These are phyloP conservation scores for Halophytophthora polymorphica DNA, from an alignment of 352 stramenopile genomes.

Conservation along the genomic window DNA sequence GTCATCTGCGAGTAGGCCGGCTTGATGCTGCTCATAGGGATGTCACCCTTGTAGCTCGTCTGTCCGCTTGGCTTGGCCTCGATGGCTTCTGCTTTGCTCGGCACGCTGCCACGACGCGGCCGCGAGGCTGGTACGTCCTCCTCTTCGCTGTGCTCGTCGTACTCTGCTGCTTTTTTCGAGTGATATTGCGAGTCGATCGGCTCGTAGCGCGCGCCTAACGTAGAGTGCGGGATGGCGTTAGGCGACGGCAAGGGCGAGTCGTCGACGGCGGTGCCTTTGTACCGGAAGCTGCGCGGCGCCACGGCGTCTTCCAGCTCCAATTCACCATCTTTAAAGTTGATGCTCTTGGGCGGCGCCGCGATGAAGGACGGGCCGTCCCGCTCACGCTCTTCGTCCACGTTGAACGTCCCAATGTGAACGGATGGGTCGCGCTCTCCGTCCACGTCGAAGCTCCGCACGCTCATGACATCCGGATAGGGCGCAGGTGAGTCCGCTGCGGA, in stretches of 20 bases:
- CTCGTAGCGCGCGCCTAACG: constrained; percentile 62
- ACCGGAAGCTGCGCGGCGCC: constrained; percentile 63
- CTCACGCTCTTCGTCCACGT: constrained; percentile 46
- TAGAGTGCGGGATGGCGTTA: constrained; percentile 44
- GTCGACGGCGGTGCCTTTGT: constrained; percentile 40
- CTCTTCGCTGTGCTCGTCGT: constrained; percentile 46
- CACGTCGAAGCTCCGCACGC: constrained; percentile 56
- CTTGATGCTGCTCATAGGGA: constrained; percentile 38
- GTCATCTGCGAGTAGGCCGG: constrained; percentile 19
- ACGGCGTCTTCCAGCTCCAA: constrained; percentile 51
- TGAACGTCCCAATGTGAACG: constrained; percentile 51
- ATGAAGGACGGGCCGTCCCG: constrained; percentile 25
- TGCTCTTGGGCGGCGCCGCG: constrained; percentile 55
- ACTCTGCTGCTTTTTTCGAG: constrained; percentile 67
- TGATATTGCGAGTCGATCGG: constrained; percentile 68
- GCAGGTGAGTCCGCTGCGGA: constrained; percentile 7
- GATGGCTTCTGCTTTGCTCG: constrained; percentile 19
- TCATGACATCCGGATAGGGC: constrained; percentile 11
- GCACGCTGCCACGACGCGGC: constrained; percentile 40
- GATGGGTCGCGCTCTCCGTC: constrained; percentile 41
- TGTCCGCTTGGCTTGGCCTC: constrained; percentile 14
- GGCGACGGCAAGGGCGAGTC: constrained; percentile 40
- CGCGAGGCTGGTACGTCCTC: constrained; percentile 22
- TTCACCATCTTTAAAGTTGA: constrained; percentile 58
- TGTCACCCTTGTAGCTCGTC: constrained; percentile 8